These are phyloP conservation scores for Botryobasidium botryosum DNA, from an alignment of 768 basidiomycete genomes.

Conservation along the genomic window DNA sequence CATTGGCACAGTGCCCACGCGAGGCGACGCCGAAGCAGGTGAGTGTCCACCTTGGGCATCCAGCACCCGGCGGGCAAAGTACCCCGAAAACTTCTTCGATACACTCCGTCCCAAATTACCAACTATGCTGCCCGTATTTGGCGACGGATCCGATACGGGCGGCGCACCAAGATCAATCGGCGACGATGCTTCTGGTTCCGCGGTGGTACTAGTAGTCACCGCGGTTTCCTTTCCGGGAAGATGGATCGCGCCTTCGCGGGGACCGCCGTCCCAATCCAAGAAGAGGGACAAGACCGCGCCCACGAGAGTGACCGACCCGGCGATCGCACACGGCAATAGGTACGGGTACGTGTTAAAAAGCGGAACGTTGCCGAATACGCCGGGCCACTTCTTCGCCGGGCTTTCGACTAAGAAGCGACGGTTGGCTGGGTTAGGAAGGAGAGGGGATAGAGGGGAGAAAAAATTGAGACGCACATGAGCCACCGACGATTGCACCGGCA, in stretches of 20 bases:
- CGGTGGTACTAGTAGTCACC: constrained; percentile 11
- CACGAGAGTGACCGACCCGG: constrained; percentile 53
- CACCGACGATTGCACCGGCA: constrained; percentile 69
- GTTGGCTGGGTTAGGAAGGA: neutral
- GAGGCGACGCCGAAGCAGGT: neutral
- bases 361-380: constrained; percentile 41
- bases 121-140: constrained; percentile 25
- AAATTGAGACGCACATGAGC: constrained; percentile 40
- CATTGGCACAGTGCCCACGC: constrained; percentile 3
- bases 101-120: neutral
- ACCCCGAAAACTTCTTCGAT: constrained; percentile 11
- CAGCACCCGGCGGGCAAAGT: constrained; percentile 13
- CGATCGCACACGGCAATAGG: constrained; percentile 69
- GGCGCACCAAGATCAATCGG: neutral
- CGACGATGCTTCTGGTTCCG: neutral
- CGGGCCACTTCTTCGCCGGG: constrained; percentile 77
- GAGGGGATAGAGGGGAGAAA: neutral
- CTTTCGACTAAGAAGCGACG: constrained; percentile 41
- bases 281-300: constrained; percentile 82
- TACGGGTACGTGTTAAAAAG: constrained; percentile 77
- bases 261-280: constrained; percentile 81
- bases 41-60: constrained; percentile 4
- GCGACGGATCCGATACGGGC: constrained; percentile 23
- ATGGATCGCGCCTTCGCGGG: constrained; percentile 68
- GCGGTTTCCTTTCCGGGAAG: constrained; percentile 27